Evolutionary conservation across 2,329 filamentous ascomycete species (phyloP), one percentile per base, ranked within the genome.

Genomic region (Exophiala lecanii-corni): DNA sequence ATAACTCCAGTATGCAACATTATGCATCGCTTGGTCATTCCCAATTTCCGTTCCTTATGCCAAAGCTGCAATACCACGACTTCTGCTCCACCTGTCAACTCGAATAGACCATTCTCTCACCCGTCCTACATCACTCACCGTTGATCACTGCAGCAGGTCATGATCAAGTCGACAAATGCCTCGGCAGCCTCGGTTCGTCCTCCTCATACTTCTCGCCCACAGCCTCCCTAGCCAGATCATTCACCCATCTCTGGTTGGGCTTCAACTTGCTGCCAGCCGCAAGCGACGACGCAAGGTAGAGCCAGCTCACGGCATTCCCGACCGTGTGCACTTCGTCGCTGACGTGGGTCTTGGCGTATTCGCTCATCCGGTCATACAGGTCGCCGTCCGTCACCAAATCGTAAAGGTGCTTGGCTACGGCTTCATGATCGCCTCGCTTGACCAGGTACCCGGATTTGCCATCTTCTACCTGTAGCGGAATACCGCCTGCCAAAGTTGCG

Each of bases 261-360:
- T 71, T 66, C 16, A 86, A 53, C 40, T 66, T 62, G 54, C 77
- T 69, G 2, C 75, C 76, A 54, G 80, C 76, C 16, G 73, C 68
- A 62, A 84, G 73, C 59, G 78, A 79, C 54, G 79, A 76, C 0
- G 82, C 83, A n/a, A 92, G 70, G 60, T 86, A 91, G 60, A 86
- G 75, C 85, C 85, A 92, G 16, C 70, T 72, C 9, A 91, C 67
- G 26, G 82, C 81, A 60, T 89, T 89, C 0, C 86, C 86, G 1
- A 89, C 84, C 0, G 86, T 92, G 48, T 82, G 79, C 1, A 91
- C 84, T 60, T 92, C 86, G 58, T 92, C 86, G 47, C 81, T 87
- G 10, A 92, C 84, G 47, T 84, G 78, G 0, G 63, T 69, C 26
- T 66, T 67, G 0, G 85, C 86, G 51, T 76, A 82, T 5, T 72